These are phyloP conservation scores for Cupressus sempervirens DNA, from an alignment of 75 land plant species.

Conservation along the genomic window DNA sequence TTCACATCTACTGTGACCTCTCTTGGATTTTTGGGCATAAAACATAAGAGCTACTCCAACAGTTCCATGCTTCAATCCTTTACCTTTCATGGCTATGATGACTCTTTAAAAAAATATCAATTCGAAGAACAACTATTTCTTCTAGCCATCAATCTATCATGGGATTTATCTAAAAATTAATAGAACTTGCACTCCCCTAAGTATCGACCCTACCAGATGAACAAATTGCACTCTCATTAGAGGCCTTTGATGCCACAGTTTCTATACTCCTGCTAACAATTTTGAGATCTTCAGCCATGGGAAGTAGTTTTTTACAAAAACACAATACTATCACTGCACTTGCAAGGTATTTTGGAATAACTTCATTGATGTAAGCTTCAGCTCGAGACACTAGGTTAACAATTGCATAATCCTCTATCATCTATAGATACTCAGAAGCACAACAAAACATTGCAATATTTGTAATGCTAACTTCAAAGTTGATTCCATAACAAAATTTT, in stretches of 20 bases:
- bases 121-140: slow-evolving; percentile 72
- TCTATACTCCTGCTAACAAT: too few species aligned
- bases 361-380: slow-evolving; percentile 71
- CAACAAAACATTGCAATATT: slow-evolving; percentile 79
- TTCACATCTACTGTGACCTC: too few species aligned
- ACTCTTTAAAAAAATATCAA: too few species aligned
- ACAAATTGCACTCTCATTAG: slow-evolving; percentile 41
- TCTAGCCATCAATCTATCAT: slow-evolving; percentile 93
- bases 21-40: too few species aligned
- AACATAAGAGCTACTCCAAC: too few species aligned
- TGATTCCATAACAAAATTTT: slow-evolving; percentile 88
- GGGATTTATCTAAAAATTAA: slow-evolving; percentile 23
- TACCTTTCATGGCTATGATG: too few species aligned
- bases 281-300: too few species aligned
- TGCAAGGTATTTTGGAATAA: too few species aligned
- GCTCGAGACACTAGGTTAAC: slow-evolving; percentile 59
- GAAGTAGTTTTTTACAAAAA: too few species aligned
- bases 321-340: too few species aligned
- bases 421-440: slow-evolving; percentile 80
- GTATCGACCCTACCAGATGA: slow-evolving; percentile 14
- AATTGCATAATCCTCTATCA: slow-evolving; percentile 85
- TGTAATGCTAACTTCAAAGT: slow-evolving; percentile 71
- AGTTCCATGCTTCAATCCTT: too few species aligned
- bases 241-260: too few species aligned
- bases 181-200: slow-evolving; percentile 7